These are phyloP conservation scores for Talaromyces ruber DNA, from an alignment of 495 filamentous ascomycete genomes.

Conservation along the genomic window DNA sequence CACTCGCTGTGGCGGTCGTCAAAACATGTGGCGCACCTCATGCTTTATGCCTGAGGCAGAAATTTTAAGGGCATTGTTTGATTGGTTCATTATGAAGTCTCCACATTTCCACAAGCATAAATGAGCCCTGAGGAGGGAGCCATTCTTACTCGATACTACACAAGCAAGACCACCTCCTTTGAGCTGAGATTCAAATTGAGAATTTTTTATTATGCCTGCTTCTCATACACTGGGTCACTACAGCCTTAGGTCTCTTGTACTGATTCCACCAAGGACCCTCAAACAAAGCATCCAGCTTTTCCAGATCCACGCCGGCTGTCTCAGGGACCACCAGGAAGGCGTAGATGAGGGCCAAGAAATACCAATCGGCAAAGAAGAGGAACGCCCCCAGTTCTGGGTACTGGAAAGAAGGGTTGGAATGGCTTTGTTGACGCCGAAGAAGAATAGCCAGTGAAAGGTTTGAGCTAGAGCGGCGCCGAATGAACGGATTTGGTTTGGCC, in stretches of 20 bases:
- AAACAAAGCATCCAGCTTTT: slow-evolving; percentile 1
- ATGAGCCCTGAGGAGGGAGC: no score
- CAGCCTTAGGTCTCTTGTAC: background rate
- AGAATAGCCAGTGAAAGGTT: slow-evolving; percentile 15
- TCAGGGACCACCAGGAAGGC: slow-evolving; percentile 7
- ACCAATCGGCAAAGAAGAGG: slow-evolving; percentile 15
- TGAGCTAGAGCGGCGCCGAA: slow-evolving; percentile 12
- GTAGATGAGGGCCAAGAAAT: slow-evolving; percentile 10
- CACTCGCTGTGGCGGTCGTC: background rate
- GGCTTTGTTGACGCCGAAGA: slow-evolving; percentile 9
- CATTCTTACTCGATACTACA: no score
- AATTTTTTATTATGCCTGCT: no score
- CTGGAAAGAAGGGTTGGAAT: slow-evolving; percentile 7
- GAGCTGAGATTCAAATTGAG: no score
- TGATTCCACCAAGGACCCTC: background rate
- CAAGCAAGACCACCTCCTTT: no score
- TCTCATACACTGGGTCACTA: background rate
- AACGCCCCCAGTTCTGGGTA: slow-evolving; percentile 16
- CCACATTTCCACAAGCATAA: no score
- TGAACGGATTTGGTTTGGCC: slow-evolving; percentile 16
- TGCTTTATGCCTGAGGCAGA: no score
- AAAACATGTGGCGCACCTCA: background rate
- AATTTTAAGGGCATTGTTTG: no score
- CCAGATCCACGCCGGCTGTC: background rate
- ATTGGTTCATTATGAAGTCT: no score